phyloP scores from a whole-genome alignment of 139 green algal genomes.

The Haematococcus sp. region DNA sequence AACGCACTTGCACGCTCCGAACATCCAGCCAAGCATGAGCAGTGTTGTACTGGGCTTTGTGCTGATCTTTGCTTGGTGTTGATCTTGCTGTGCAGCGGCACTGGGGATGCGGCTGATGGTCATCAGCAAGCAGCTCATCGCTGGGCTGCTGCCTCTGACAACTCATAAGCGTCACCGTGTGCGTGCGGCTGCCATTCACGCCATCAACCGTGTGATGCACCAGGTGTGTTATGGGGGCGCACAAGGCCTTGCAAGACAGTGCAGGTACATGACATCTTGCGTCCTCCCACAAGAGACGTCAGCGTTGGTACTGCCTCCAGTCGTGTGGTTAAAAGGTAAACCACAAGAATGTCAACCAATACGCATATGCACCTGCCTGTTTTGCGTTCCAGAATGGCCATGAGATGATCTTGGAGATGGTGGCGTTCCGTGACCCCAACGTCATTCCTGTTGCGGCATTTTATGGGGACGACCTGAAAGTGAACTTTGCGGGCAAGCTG shows the following conservation, averaged over 20 bases:
- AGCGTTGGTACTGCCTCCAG: too few species aligned
- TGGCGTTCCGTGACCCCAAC: constrained; percentile 69
- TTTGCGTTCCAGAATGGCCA: constrained; percentile 57
- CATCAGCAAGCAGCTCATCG: constrained; percentile 56
- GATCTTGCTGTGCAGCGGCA: constrained; percentile 16
- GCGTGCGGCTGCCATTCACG: constrained; percentile 52
- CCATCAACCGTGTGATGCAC: constrained; percentile 51
- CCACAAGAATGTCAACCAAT: too few species aligned
- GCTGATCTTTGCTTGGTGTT: too few species aligned
- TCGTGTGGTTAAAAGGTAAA: too few species aligned
- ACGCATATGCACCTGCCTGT: too few species aligned
- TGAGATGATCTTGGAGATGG: constrained; percentile 79
- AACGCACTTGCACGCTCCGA: too few species aligned
- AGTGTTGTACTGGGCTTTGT: too few species aligned
- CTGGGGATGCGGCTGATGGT: constrained; percentile 50
- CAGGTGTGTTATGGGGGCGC: constrained; percentile 21
- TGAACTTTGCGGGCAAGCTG: constrained; percentile 76
- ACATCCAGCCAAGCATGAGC: too few species aligned
- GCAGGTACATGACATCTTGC: not conserved
- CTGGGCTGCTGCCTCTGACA: constrained; percentile 54
- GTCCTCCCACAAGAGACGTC: not conserved
- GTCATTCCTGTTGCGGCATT: constrained; percentile 66
- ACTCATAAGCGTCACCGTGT: constrained; percentile 56
- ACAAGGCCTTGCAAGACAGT: not conserved
- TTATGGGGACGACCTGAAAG: constrained; percentile 67